Evolutionary conservation across 768 basidiomycete genomes (phyloP).

Genomic region (Podaxis sp.): DNA sequence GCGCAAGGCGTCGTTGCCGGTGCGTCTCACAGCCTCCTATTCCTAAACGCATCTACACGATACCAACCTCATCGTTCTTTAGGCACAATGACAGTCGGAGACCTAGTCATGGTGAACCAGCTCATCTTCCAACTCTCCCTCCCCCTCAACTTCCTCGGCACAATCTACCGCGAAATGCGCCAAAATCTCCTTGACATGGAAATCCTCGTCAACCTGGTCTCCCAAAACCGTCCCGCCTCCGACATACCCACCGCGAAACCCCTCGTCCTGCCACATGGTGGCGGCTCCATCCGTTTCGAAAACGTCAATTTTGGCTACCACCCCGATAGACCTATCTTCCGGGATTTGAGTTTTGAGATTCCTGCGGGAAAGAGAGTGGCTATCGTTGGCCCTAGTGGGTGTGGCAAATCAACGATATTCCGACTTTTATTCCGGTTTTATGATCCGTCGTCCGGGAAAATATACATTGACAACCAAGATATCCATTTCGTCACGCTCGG

Average conservation of each 20-base stretch:
- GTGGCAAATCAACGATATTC: constrained; percentile 97
- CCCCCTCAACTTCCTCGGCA: constrained; percentile 95
- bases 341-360: constrained; percentile 81
- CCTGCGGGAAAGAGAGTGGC: constrained; percentile 97
- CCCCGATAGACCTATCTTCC: constrained; percentile 90
- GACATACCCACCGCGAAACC: constrained; percentile 70
- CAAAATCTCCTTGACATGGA: constrained; percentile 99
- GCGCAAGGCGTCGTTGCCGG: constrained; percentile 94
- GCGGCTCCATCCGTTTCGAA: constrained; percentile 71
- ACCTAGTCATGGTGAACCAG: constrained; percentile 99
- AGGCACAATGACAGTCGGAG: constrained; percentile 98
- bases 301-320: constrained; percentile 93
- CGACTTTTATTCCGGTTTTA: constrained; percentile 95
- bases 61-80: neutral
- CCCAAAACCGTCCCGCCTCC: constrained; percentile 70
- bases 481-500: constrained; percentile 70
- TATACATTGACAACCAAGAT: constrained; percentile 87
- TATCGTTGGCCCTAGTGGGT: constrained; percentile 95
- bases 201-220: constrained; percentile 85
- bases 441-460: constrained; percentile 76
- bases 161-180: constrained; percentile 95
- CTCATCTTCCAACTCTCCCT: constrained; percentile 96
- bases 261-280: constrained; percentile 49
- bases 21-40: constrained; percentile 30
- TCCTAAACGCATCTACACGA: neutral